These are phyloP conservation scores for Anastatica hierochuntica DNA, from an alignment of 345 rosid genomes.

Conservation along the genomic window DNA sequence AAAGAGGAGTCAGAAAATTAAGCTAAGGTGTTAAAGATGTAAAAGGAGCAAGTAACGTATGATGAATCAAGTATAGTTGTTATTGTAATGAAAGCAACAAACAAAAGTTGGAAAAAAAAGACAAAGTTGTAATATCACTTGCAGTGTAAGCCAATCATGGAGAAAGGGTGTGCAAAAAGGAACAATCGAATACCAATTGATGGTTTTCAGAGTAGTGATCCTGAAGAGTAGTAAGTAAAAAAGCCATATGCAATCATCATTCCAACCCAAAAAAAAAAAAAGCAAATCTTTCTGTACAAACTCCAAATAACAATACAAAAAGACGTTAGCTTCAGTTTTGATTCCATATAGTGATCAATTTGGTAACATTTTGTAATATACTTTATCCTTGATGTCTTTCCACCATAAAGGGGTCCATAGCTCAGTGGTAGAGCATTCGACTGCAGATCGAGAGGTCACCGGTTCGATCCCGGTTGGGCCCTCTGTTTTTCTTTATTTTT, in stretches of 20 bases:
- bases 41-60: constrained; percentile 10
- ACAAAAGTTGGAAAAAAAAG: constrained; percentile 27
- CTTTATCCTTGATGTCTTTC: too few relatives aligned
- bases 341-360: too few relatives aligned
- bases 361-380: too few relatives aligned
- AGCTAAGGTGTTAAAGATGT: constrained; percentile 17
- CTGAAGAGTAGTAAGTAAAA: constrained; percentile 1
- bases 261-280: constrained; percentile 3
- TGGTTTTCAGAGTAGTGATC: constrained; percentile 26
- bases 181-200: constrained; percentile 39
- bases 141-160: constrained; percentile 54
- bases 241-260: constrained; percentile 16
- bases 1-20: background rate
- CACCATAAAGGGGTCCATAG: constrained; percentile 42
- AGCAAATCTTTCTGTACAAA: too few relatives aligned
- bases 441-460: constrained; percentile 77
- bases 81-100: constrained; percentile 26
- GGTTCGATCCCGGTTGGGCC: constrained; percentile 39
- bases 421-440: constrained; percentile 88
- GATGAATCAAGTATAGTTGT: constrained; percentile 17
- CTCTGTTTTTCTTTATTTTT: too few relatives aligned
- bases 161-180: constrained; percentile 23
- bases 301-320: too few relatives aligned
- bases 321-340: too few relatives aligned
- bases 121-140: constrained; percentile 45